phyloP scores from a whole-genome alignment of 768 basidiomycete genomes.

The Lyophyllum decastes region DNA sequence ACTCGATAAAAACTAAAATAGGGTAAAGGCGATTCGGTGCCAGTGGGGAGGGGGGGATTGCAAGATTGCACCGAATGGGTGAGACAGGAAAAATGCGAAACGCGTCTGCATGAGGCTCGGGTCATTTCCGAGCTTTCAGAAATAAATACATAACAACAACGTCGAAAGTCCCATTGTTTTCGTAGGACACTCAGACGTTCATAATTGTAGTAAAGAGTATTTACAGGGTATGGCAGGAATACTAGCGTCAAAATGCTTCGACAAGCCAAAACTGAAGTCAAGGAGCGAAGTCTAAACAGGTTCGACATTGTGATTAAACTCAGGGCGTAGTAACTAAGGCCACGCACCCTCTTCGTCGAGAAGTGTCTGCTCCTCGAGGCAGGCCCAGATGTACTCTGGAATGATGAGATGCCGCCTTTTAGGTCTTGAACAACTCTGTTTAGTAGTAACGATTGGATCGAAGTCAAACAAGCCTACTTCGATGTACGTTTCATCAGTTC shows the following conservation, averaged over 20 bases:
- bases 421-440: conserved; percentile 52
- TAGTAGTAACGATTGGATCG: not conserved
- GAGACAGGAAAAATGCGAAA: conserved; percentile 14
- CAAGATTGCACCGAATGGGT: conserved; percentile 3
- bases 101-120: conserved; percentile 5
- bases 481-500: conserved; percentile 73
- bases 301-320: not conserved
- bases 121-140: conserved; percentile 2
- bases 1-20: conserved; percentile 9
- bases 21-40: conserved; percentile 12
- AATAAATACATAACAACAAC: conserved; percentile 14
- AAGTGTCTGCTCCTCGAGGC: conserved; percentile 80
- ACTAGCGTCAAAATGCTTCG: not conserved
- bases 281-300: conserved; percentile 26
- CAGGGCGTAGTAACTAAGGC: not conserved
- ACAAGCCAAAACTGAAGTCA: conserved; percentile 1
- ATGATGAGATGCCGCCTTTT: conserved; percentile 80
- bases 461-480: conserved; percentile 46
- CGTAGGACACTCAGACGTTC: not conserved
- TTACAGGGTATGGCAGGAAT: not conserved
- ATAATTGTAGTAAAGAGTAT: not conserved
- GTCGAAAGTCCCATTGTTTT: not conserved
- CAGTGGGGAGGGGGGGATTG: conserved; percentile 1
- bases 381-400: conserved; percentile 75
- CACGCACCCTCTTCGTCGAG: conserved; percentile 82